phyloP scores from a whole-genome alignment of 331 rosid species.

The Quercus tomentella region DNA sequence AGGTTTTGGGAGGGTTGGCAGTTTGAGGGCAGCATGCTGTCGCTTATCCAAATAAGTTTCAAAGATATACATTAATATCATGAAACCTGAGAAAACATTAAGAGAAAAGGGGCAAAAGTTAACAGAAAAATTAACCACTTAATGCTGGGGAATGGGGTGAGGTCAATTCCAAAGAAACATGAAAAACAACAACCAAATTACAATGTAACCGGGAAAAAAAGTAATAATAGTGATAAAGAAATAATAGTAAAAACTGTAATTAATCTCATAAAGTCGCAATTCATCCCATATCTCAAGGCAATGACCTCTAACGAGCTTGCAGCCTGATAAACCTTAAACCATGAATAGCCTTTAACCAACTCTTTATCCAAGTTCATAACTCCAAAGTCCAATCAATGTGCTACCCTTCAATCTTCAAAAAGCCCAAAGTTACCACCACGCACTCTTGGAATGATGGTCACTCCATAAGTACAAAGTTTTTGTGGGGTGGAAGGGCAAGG shows the following conservation, averaged over 20 bases:
- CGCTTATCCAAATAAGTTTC: slow-evolving; percentile 86
- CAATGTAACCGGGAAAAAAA: neutral
- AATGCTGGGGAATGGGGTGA: no score
- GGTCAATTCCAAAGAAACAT: neutral
- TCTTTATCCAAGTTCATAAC: neutral
- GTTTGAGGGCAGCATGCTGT: slow-evolving; percentile 79
- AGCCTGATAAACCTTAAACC: neutral
- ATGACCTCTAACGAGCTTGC: neutral
- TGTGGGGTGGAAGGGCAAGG: no score
- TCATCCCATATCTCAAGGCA: neutral
- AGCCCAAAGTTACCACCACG: neutral
- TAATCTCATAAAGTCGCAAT: neutral
- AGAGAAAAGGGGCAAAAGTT: neutral
- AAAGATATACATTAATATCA: slow-evolving; percentile 84
- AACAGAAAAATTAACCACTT: neutral
- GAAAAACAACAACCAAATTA: neutral
- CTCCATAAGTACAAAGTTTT: no score
- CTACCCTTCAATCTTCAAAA: neutral
- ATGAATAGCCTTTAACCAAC: neutral
- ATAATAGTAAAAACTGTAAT: neutral
- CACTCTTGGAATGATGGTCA: no score
- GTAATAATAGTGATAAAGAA: neutral
- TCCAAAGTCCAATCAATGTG: neutral
- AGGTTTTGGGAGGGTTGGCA: slow-evolving; percentile 85
- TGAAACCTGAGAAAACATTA: slow-evolving; percentile 53